Percentiles rank a stretch among this genome's conserved stretches.
Conservation (phyloP, 768 basidiomycete species). For the Suillus weaverae region DNA sequence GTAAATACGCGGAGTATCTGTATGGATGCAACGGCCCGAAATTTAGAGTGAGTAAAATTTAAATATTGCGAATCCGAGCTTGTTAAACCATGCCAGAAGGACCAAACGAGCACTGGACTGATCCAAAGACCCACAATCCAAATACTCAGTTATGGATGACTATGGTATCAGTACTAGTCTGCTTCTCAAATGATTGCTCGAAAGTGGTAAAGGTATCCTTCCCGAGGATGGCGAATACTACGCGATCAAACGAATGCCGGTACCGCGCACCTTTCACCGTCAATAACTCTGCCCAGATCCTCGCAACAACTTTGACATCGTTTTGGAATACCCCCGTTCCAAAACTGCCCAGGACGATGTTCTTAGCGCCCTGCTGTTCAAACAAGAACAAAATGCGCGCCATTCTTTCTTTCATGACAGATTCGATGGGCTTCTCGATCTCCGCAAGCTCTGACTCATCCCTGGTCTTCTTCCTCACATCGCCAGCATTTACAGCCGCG, state of each 20-base stretch:
- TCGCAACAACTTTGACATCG: conserved; percentile 54
- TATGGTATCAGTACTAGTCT: background rate
- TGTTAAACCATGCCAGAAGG: background rate
- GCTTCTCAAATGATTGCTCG: conserved; percentile 34
- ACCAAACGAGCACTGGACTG: background rate
- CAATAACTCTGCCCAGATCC: conserved; percentile 65
- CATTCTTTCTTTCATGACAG: conserved; percentile 70
- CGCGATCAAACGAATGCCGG: conserved; percentile 53
- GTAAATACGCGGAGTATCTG: background rate
- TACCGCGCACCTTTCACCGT: conserved; percentile 52
- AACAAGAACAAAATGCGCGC: conserved; percentile 64
- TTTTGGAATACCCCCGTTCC: conserved; percentile 81
- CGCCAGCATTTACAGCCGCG: conserved; percentile 73
- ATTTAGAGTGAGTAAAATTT: background rate
- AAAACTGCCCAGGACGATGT: conserved; percentile 71
- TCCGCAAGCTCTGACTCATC: conserved; percentile 11
- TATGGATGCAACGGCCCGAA: background rate
- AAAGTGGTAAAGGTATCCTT: conserved; percentile 46
- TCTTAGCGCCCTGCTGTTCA: conserved; percentile 56
- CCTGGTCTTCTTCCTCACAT: conserved; percentile 35
- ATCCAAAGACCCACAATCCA: background rate
- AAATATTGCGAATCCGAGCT: background rate
- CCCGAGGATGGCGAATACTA: conserved; percentile 69
- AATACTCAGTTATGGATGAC: background rate
- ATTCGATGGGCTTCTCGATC: conserved; percentile 44